phyloP scores from a whole-genome alignment of 2,329 filamentous ascomycete genomes.

The Colletotrichum sojae region DNA sequence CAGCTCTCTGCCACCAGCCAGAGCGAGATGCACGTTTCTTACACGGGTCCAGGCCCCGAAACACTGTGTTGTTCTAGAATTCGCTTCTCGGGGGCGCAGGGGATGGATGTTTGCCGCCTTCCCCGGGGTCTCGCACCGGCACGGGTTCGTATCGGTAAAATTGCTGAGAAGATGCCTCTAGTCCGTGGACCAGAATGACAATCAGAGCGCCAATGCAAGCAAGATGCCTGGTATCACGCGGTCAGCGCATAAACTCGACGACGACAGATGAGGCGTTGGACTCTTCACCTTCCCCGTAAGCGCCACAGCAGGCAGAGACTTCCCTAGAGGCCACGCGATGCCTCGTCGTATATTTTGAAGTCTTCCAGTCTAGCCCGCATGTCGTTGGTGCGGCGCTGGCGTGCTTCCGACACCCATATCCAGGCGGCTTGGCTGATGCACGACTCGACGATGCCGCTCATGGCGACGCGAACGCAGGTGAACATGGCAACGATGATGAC shows the following conservation, averaged over 20 bases:
- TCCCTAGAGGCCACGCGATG: slow-evolving; percentile 53
- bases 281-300: slow-evolving; percentile 51
- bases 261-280: no score
- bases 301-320: slow-evolving; percentile 53
- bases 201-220: slow-evolving; percentile 56
- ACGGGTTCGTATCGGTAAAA: slow-evolving; percentile 52
- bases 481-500: slow-evolving; percentile 55
- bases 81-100: slow-evolving; percentile 52
- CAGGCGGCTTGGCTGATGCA: slow-evolving; percentile 56
- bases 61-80: slow-evolving; percentile 51
- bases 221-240: slow-evolving; percentile 47
- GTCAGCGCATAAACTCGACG: background rate
- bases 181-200: slow-evolving; percentile 52
- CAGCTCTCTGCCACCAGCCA: background rate
- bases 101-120: slow-evolving; percentile 40
- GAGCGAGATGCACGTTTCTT: slow-evolving; percentile 8
- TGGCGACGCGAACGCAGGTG: slow-evolving; percentile 52
- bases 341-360: slow-evolving; percentile 57
- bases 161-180: slow-evolving; percentile 57
- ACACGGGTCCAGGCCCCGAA: slow-evolving; percentile 40
- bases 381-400: slow-evolving; percentile 47
- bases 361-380: slow-evolving; percentile 53
- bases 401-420: slow-evolving; percentile 56
- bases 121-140: slow-evolving; percentile 42
- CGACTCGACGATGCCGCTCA: slow-evolving; percentile 53